Percentiles rank a stretch among this genome's conserved stretches.
phyloP scores from a whole-genome alignment of 1,284 basidiomycete species.

The Papiliotrema terrestris region DNA sequence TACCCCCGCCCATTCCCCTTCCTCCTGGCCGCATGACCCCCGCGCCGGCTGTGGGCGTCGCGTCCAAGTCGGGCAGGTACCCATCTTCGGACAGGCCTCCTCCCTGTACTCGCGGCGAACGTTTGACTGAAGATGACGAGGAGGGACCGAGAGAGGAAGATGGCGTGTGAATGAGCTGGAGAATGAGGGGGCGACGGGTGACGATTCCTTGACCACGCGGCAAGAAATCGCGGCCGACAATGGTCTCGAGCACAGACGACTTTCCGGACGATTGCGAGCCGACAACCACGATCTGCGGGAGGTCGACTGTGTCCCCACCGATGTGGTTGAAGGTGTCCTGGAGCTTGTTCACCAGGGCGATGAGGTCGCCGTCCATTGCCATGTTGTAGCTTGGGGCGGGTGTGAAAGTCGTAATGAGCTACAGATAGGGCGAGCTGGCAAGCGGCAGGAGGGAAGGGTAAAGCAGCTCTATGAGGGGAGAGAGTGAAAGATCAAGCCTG shows the following conservation, averaged over 20 bases:
- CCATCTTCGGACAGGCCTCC: conserved; percentile 22
- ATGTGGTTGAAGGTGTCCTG: conserved; percentile 59
- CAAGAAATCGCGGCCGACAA: conserved; percentile 93
- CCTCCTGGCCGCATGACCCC: conserved; percentile 35
- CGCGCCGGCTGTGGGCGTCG: conserved; percentile 19
- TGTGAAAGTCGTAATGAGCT: neutral
- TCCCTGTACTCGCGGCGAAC: conserved; percentile 19
- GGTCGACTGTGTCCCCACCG: conserved; percentile 56
- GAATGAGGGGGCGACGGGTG: conserved; percentile 87
- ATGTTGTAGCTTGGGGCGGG: conserved; percentile 18
- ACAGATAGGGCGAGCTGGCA: too few relatives aligned
- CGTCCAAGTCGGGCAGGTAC: conserved; percentile 37
- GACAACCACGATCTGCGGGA: conserved; percentile 50
- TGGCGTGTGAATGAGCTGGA: conserved; percentile 90
- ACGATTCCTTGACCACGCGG: conserved; percentile 86
- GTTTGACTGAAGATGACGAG: conserved; percentile 5
- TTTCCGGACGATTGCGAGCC: conserved; percentile 56
- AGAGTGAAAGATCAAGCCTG: too few relatives aligned
- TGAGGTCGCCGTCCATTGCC: conserved; percentile 88
- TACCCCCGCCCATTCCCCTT: conserved; percentile 30
- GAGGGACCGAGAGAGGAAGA: conserved; percentile 6
- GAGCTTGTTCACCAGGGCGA: conserved; percentile 91
- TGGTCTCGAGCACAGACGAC: conserved; percentile 59
- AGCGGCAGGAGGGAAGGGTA: too few relatives aligned
- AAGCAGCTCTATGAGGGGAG: too few relatives aligned